phyloP scores from a whole-genome alignment of 2,329 filamentous ascomycete species.

The Erysiphe pulchra region DNA sequence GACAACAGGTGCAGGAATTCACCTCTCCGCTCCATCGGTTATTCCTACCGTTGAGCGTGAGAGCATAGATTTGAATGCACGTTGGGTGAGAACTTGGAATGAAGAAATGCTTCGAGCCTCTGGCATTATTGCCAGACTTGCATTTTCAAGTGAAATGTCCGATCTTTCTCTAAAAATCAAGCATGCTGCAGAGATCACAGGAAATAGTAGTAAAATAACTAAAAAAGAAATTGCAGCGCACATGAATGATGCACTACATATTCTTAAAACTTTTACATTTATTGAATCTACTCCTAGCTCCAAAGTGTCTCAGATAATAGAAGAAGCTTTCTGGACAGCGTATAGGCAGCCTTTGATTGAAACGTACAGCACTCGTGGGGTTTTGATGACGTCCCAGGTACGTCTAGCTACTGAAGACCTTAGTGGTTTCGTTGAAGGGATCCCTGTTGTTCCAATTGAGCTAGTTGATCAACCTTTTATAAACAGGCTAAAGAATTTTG shows the following conservation, averaged over 20 bases:
- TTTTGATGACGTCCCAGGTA: conserved; percentile 62
- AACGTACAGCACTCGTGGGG: conserved; percentile 65
- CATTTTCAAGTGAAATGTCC: conserved; percentile 69
- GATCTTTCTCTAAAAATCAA: conserved; percentile 39
- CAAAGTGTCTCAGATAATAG: conserved; percentile 63
- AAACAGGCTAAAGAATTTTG: conserved; percentile 56
- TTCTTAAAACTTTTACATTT: conserved; percentile 69
- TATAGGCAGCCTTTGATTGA: conserved; percentile 64
- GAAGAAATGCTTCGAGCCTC: conserved; percentile 75
- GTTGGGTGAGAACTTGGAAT: conserved; percentile 90
- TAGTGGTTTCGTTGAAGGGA: conserved; percentile 56
- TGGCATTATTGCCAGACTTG: conserved; percentile 70
- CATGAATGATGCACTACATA: conserved; percentile 57
- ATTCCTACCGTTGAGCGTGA: conserved; percentile 95
- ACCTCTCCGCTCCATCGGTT: conserved; percentile 84
- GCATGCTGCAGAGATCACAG: conserved; percentile 17
- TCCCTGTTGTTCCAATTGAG: conserved; percentile 61
- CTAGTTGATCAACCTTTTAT: conserved; percentile 55
- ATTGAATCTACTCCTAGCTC: conserved; percentile 71
- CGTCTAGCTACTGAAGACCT: conserved; percentile 45
- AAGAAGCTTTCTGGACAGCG: conserved; percentile 90
- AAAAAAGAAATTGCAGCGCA: conserved; percentile 38
- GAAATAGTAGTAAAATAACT: conserved; percentile 24
- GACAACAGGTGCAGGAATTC: conserved; percentile 79
- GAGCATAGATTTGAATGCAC: conserved; percentile 85